phyloP scores from a whole-genome alignment of 441 rosid genomes.

The Populus hybrid region DNA sequence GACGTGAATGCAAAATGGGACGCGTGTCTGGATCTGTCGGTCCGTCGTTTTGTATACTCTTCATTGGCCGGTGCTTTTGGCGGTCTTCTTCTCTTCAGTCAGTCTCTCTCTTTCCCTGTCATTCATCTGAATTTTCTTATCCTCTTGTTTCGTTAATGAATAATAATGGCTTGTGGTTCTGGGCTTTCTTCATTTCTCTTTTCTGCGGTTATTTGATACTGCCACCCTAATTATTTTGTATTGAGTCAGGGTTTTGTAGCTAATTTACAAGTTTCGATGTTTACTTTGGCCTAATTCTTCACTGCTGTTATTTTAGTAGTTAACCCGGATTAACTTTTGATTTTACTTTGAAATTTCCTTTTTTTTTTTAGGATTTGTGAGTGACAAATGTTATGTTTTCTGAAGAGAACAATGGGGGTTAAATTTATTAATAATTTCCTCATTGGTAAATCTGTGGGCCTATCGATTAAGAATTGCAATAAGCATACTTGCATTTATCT shows the following conservation, averaged over 20 bases:
- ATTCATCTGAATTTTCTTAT: not conserved
- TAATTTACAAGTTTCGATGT: not conserved
- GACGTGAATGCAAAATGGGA: slow-evolving; percentile 89
- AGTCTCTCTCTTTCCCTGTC: slow-evolving; percentile 15
- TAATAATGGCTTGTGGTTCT: not conserved
- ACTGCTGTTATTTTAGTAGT: not conserved
- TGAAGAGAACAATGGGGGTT: not conserved
- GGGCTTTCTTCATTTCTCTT: too few species aligned
- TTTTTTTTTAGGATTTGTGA: not conserved
- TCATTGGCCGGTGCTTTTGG: slow-evolving; percentile 74
- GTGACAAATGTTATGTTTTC: not conserved
- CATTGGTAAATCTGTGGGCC: not conserved
- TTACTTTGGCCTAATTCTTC: not conserved
- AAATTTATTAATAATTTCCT: not conserved
- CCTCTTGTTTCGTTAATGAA: not conserved
- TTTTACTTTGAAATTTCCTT: not conserved
- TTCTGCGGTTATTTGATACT: not conserved
- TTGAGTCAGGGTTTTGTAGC: not conserved
- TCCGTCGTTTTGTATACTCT: slow-evolving; percentile 77
- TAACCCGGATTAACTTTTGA: not conserved
- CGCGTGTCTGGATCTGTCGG: slow-evolving; percentile 80
- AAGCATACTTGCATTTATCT: not conserved
- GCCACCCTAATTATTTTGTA: not conserved
- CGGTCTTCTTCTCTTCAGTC: slow-evolving; percentile 89
- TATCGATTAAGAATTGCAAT: not conserved